Base-by-base conservation (phyloP, 2,329 filamentous ascomycete species). In the Chrysosporium queenslandicum region DNA sequence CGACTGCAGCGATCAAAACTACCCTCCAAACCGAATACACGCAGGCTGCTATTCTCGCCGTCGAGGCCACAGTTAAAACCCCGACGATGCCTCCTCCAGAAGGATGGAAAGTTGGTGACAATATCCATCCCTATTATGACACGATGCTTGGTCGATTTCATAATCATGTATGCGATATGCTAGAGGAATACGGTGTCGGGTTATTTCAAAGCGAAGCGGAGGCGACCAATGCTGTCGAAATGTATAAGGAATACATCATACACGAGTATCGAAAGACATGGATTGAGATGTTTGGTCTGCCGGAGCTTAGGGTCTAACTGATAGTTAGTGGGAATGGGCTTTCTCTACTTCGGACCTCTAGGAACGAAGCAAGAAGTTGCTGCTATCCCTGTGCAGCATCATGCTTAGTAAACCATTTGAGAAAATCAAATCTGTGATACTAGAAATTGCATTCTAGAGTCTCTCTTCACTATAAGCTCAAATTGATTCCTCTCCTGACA, bases 111-210 rank as follows among this genome's bases (percentile, higher is more conserved):
- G 25, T 30, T 25, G 54, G 52, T 18, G 50, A 57, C 2, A 32
- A 37, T 18, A 41, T 59, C 4, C 57, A 59, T 52, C 52, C 54
- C 14, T 59, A 57, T 21, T 58, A 57, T 32, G 34, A 53, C 27
- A 43, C 49, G n/a, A 59, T 59, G 57, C 43, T 59, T 9, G 32
- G 25, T n/a, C 34, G 55, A 23, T 59, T 59, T 32, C 49, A 55
- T 23, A 45, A 16, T 21, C 46, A 55, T 50, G 18, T 58, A 40
- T 29, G 46, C n/a, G 47, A 36, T 2, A 23, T 53, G 37, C 7
- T 56, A 11, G 39, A 40, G 23, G 12, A 46, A 23, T 30, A 55
- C 25, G 36, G 41, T 9, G 9, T 11, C 21, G 42, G 34, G 8
- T 6, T 55, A 16, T 37, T 50, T 21, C 29, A 46, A n/a, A 45